Percentiles rank a stretch among this genome's conserved stretches.
Evolutionary conservation across 345 rosid species (phyloP).

Genomic region (Combretum micranthum): DNA sequence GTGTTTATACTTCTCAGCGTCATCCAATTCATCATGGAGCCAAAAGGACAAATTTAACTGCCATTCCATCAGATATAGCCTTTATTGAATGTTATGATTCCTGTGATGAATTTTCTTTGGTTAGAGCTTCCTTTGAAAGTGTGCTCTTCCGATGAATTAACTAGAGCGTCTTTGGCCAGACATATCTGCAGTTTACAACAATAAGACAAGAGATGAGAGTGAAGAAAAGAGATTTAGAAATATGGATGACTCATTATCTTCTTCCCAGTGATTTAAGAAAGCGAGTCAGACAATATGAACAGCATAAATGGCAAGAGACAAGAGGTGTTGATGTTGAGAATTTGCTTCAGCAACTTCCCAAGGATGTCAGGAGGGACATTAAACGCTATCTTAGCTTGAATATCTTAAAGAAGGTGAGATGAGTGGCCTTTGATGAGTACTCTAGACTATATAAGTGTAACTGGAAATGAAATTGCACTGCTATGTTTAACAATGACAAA

Average conservation of each 20-base stretch:
- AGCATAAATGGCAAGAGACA: constrained; percentile 50
- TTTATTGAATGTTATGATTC: too few relatives aligned
- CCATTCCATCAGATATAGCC: too few relatives aligned
- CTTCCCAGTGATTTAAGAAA: constrained; percentile 37
- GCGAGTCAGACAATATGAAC: constrained; percentile 38
- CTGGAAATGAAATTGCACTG: too few relatives aligned
- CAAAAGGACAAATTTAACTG: too few relatives aligned
- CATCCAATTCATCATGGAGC: too few relatives aligned
- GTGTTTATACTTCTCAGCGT: too few relatives aligned
- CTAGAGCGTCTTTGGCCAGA: constrained; percentile 12
- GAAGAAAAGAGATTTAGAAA: constrained; percentile 47
- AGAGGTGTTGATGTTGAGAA: constrained; percentile 48
- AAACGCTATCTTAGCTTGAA: constrained; percentile 52
- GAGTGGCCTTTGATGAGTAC: too few relatives aligned
- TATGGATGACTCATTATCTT: constrained; percentile 55
- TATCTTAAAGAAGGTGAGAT: constrained; percentile 39
- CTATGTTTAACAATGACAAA: too few relatives aligned
- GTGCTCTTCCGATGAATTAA: neutral
- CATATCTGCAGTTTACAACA: constrained; percentile 53
- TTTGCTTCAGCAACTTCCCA: constrained; percentile 33
- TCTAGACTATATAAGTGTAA: too few relatives aligned
- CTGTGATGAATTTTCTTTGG: too few relatives aligned
- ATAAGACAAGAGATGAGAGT: constrained; percentile 56
- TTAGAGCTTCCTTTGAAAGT: too few relatives aligned
- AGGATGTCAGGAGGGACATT: constrained; percentile 42